Conservation (phyloP, 768 basidiomycete species). For the Tricholoma hemisulphureum region DNA sequence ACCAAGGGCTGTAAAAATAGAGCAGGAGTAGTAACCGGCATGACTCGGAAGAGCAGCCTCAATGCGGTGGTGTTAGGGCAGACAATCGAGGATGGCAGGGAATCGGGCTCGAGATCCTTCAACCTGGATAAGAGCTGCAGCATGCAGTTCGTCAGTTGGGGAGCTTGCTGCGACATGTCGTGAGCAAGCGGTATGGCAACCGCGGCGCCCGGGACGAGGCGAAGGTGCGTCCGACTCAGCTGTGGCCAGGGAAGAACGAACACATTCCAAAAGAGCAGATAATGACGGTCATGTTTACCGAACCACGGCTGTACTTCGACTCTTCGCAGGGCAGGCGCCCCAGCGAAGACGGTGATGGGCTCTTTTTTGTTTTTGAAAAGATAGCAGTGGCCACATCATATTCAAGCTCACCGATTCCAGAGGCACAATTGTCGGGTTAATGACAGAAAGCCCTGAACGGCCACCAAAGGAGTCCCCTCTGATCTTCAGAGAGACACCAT, state of each 20-base stretch:
- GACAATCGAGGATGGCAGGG: too few relatives aligned
- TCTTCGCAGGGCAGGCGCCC: background rate
- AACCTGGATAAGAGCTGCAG: too few relatives aligned
- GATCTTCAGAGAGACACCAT: background rate
- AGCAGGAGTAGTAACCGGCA: too few relatives aligned
- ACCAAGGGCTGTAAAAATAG: too few relatives aligned
- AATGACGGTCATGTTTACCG: too few relatives aligned
- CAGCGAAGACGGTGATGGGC: background rate
- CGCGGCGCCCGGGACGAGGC: background rate
- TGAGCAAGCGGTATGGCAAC: background rate
- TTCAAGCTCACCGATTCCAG: background rate
- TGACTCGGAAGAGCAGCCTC: too few relatives aligned
- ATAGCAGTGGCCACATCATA: background rate
- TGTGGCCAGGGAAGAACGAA: background rate
- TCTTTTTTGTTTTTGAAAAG: too few relatives aligned
- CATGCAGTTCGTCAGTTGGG: too few relatives aligned
- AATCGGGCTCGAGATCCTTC: too few relatives aligned
- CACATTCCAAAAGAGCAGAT: background rate
- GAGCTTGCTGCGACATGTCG: background rate
- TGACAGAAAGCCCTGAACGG: too few relatives aligned
- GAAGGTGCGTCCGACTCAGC: background rate
- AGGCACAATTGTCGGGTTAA: background rate
- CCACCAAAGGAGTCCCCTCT: background rate
- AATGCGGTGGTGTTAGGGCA: too few relatives aligned
- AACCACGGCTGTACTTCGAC: background rate